Evolutionary conservation across 2,329 filamentous ascomycete species (phyloP), one percentile per base, ranked within the genome.

Genomic region (Pyricularia sp.): DNA sequence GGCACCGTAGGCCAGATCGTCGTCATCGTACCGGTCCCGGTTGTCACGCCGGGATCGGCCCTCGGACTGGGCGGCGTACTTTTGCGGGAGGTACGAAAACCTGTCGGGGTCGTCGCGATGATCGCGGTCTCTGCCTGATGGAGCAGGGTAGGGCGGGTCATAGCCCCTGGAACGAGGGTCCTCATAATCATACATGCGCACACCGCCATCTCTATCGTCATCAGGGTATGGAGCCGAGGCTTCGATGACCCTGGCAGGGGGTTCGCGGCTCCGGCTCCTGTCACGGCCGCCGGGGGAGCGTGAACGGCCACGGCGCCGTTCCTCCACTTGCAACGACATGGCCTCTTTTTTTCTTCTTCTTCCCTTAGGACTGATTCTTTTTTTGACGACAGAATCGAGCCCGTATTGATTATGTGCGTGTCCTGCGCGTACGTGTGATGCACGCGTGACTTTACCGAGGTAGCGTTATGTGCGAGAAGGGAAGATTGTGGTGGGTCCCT

Each of bases 301-400:
- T 67, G 84, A 83, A 68, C 83, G 83, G 66, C 78, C 81, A 68
- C 81, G 81, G 64, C 80, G 79, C 66, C 77, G 76, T 69, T 75
- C 75, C 70, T 83, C 82, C 68, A 85, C 81, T 69, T 80, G 78
- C 64, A 86, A 79, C 72, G 85, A 86, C 85, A 87, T 87, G 73
- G 70, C 73, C 31, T 42, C 20, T n/a, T n/a, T n/a, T n/a, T n/a
- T 23, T 42, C 20, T n/a, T n/a, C 12, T n/a, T n/a, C 17, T 20
- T 55, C 20, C 5, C 20, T 55, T n/a, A 36, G 42, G n/a, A 20
- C 17, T 36, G 14, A 14, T 36, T 36, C 2, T n/a, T 55, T n/a
- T 55, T 55, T 55, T 55, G 42, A n/a, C 10, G 42, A n/a, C 42
- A 55, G 6, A 20, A 55, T 55, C 17, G 42, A 55, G 42, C 17